A percentile compares a stretch with the other conserved stretches of the same genome.
Conservation (phyloP, 495 filamentous ascomycete species). For the Physcia stellaris region DNA sequence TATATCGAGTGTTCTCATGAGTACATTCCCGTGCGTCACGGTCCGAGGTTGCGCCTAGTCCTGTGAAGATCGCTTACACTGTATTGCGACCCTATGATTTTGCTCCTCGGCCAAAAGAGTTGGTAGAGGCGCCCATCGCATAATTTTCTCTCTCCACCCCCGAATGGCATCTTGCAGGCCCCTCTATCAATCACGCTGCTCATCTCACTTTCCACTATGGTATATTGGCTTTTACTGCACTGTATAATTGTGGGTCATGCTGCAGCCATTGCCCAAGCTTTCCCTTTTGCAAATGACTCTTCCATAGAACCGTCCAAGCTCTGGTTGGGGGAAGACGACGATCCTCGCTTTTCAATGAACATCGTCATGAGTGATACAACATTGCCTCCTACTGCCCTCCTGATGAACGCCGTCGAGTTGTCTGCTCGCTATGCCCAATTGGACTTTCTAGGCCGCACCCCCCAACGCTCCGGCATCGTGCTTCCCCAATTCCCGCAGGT, state of each 20-base stretch:
- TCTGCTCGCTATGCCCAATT: background rate
- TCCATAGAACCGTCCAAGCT: background rate
- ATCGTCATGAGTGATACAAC: background rate
- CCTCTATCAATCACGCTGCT: background rate
- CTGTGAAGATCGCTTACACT: too few relatives aligned
- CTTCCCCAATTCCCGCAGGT: background rate
- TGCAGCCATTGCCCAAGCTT: background rate
- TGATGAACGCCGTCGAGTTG: slow-evolving; percentile 3
- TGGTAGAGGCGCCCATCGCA: background rate
- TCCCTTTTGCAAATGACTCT: background rate
- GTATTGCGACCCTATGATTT: too few relatives aligned
- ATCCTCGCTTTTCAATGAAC: slow-evolving; percentile 2
- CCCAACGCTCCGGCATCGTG: slow-evolving; percentile 1
- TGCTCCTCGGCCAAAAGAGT: too few relatives aligned
- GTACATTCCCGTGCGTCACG: too few relatives aligned
- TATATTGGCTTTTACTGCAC: background rate
- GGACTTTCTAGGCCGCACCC: background rate
- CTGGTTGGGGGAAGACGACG: background rate
- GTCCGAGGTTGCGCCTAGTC: too few relatives aligned
- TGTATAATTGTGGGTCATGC: background rate
- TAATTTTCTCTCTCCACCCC: background rate
- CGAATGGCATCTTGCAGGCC: background rate
- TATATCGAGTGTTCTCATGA: too few relatives aligned
- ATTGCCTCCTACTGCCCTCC: slow-evolving; percentile 1
- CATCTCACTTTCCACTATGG: background rate